Percentiles rank a stretch among this genome's conserved stretches.
phyloP scores from a whole-genome alignment of 148 eudicot species.

The Chenopodium berlandieri region DNA sequence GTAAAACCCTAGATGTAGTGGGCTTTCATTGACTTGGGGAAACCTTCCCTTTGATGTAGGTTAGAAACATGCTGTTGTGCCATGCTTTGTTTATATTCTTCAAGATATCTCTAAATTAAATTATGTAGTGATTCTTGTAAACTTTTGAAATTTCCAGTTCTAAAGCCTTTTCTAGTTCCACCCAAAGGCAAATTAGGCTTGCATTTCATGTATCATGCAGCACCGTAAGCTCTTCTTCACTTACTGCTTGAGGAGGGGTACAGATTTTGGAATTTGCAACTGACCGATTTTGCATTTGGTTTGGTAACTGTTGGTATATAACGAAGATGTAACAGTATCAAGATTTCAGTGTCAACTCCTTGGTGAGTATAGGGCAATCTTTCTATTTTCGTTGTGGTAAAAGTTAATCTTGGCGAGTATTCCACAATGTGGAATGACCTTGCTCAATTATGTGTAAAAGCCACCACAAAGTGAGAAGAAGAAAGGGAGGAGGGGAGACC shows the following conservation, averaged over 20 bases:
- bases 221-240: no score
- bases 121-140: no score
- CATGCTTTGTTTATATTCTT: not conserved
- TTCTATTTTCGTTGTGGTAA: not conserved
- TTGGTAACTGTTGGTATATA: not conserved
- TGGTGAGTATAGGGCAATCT: not conserved
- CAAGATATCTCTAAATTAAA: not conserved
- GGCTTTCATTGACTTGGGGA: not conserved
- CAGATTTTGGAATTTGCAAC: no score
- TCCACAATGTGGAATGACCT: not conserved
- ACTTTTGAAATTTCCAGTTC: no score
- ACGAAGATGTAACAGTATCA: not conserved
- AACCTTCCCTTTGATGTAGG: not conserved
- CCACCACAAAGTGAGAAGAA: not conserved
- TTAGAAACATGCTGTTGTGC: not conserved
- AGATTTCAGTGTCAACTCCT: not conserved
- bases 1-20: not conserved
- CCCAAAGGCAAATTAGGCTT: no score
- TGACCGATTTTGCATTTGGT: not conserved
- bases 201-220: no score
- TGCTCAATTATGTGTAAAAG: not conserved
- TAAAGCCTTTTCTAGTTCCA: no score
- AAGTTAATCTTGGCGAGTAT: not conserved
- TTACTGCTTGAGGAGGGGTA: no score
- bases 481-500: no score